Conservation (phyloP, 2,329 filamentous ascomycete species). For the Orbilia javanica region DNA sequence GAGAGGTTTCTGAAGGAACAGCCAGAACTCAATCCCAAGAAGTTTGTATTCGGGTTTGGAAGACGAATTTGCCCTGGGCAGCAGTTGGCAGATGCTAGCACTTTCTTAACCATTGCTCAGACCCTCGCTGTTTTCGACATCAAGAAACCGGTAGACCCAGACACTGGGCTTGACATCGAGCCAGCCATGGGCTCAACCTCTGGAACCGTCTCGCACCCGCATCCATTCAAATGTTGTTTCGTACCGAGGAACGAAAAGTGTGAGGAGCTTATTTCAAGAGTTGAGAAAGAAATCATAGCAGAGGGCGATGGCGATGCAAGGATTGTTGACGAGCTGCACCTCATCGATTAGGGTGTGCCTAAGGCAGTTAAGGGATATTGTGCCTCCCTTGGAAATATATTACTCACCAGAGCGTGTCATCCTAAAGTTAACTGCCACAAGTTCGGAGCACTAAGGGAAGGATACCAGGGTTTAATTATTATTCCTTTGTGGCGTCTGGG, state of each 20-base stretch:
- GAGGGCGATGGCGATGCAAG: conserved; percentile 31
- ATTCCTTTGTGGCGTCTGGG: no score
- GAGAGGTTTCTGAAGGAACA: conserved; percentile 58
- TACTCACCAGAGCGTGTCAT: no score
- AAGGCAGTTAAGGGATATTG: no score
- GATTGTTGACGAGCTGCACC: conserved; percentile 30
- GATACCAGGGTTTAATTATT: no score
- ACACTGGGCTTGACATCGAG: conserved; percentile 31
- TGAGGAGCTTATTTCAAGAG: conserved; percentile 15
- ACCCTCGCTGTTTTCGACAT: conserved; percentile 73
- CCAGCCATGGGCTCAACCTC: conserved; percentile 28
- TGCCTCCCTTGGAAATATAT: no score
- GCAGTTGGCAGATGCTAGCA: conserved; percentile 73
- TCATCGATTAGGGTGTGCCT: background rate
- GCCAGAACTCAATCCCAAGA: conserved; percentile 63
- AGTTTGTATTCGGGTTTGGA: conserved; percentile 68
- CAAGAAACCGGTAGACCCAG: conserved; percentile 41
- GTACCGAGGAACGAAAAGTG: conserved; percentile 24
- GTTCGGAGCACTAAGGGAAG: no score
- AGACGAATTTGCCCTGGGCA: conserved; percentile 71
- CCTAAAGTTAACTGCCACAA: no score
- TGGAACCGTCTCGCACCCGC: conserved; percentile 40
- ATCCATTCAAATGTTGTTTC: conserved; percentile 38
- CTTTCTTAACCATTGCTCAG: conserved; percentile 72
- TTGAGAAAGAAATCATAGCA: conserved; percentile 24